A percentile compares a stretch with the other conserved stretches of the same genome.
Conservation (phyloP, 371 early-diverging fungal species). For the Apophysomyces ossiformis region DNA sequence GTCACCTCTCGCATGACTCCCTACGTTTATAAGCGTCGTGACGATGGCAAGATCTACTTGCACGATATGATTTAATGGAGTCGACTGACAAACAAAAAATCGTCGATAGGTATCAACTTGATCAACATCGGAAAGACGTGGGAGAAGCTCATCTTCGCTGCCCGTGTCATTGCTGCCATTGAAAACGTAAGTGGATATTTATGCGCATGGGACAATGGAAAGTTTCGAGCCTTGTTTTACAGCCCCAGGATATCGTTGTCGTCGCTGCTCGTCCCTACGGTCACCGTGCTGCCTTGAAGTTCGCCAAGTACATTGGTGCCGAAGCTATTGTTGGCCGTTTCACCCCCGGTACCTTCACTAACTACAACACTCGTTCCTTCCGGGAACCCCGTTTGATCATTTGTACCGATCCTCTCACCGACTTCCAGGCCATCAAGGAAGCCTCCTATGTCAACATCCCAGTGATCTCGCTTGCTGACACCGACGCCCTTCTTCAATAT, state of each 20-base stretch:
- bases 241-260: constrained; percentile 91
- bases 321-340: constrained; percentile 99
- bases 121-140: constrained; percentile 99
- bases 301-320: constrained; percentile 96
- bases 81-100: not conserved
- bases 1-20: constrained; percentile 85
- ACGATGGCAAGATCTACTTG: constrained; percentile 69
- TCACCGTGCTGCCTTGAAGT: constrained; percentile 99
- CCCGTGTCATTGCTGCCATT: constrained; percentile 96
- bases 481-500: constrained; percentile 92
- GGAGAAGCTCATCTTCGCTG: constrained; percentile 99
- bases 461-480: constrained; percentile 98
- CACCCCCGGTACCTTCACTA: constrained; percentile 99
- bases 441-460: constrained; percentile 99
- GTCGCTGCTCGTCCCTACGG: constrained; percentile 97
- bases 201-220: too few species aligned
- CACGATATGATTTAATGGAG: not conserved
- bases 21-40: constrained; percentile 94
- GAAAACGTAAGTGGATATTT: constrained; percentile 69
- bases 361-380: constrained; percentile 98
- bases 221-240: not conserved
- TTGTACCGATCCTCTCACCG: constrained; percentile 97
- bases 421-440: constrained; percentile 99
- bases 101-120: constrained; percentile 71
- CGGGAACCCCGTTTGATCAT: constrained; percentile 98